Percentiles rank a stretch among this genome's conserved stretches.
Conservation (phyloP, 1,284 basidiomycete genomes). For the Apiotrichum laibachii region DNA sequence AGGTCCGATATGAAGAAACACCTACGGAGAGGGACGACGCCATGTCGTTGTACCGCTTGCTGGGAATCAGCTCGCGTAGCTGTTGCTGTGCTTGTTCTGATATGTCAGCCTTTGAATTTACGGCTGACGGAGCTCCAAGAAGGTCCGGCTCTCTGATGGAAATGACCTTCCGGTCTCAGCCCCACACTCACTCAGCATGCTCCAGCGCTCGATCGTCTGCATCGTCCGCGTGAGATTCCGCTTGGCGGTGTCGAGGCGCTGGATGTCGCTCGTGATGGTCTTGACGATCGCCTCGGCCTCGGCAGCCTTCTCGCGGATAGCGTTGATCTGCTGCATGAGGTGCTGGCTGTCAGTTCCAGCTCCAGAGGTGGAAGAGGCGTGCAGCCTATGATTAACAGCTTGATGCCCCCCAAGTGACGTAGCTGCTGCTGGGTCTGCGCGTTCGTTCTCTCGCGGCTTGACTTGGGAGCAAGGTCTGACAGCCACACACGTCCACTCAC, state of each 20-base stretch:
- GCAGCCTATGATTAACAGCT: no score
- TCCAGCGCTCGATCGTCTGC: slow-evolving; percentile 83
- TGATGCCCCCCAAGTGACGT: no score
- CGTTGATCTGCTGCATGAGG: slow-evolving; percentile 85
- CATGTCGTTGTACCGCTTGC: slow-evolving; percentile 77
- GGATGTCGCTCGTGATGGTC: slow-evolving; percentile 94
- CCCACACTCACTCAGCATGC: slow-evolving; percentile 78
- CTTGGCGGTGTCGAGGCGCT: slow-evolving; percentile 90
- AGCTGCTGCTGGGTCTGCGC: no score
- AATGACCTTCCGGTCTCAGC: neutral
- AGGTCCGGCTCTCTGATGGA: no score
- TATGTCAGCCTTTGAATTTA: neutral
- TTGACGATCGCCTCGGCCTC: slow-evolving; percentile 94
- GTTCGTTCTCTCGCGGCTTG: no score
- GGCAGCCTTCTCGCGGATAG: slow-evolving; percentile 89
- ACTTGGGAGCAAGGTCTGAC: no score
- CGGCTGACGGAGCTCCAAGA: no score
- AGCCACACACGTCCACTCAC: slow-evolving; percentile 52
- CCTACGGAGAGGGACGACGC: slow-evolving; percentile 64
- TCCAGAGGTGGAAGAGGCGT: no score
- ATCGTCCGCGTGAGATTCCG: slow-evolving; percentile 85
- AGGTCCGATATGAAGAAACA: no score
- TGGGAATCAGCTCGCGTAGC: slow-evolving; percentile 71
- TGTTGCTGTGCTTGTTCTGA: slow-evolving; percentile 78
- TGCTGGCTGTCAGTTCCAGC: slow-evolving; percentile 59